Conservation (phyloP, 75 land plant genomes). For the Pinus taeda region DNA sequence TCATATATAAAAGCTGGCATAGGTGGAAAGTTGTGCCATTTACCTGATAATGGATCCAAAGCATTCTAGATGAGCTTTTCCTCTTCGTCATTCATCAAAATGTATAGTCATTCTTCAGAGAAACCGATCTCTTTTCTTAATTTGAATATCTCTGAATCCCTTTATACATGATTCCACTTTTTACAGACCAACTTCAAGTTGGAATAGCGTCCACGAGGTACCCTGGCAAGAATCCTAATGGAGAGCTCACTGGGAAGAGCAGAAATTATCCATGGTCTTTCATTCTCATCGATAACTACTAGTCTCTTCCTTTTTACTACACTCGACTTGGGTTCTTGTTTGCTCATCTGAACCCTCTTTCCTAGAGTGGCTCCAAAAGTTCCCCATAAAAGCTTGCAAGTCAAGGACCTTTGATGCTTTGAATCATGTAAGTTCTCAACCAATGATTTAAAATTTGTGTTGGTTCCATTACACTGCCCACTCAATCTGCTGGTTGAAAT, state of each 20-base stretch:
- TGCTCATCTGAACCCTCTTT: too few relatives aligned
- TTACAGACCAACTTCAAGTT: constrained; percentile 57
- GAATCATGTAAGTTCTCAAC: too few relatives aligned
- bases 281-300: constrained; percentile 24
- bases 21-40: too few relatives aligned
- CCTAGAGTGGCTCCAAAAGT: too few relatives aligned
- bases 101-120: constrained; percentile 89
- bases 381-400: too few relatives aligned
- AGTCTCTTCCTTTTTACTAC: constrained; percentile 57
- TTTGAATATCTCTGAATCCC: constrained; percentile 47
- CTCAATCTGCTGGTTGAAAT: not conserved
- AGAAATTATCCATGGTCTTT: constrained; percentile 61
- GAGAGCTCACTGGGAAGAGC: constrained; percentile 91
- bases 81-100: too few relatives aligned
- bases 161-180: constrained; percentile 63
- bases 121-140: constrained; percentile 70
- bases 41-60: too few relatives aligned
- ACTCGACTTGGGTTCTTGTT: constrained; percentile 23
- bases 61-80: too few relatives aligned
- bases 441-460: too few relatives aligned
- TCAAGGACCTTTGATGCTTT: too few relatives aligned
- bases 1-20: too few relatives aligned
- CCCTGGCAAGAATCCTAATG: constrained; percentile 70
- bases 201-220: constrained; percentile 69
- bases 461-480: not conserved